Percentiles rank a stretch among this genome's conserved stretches.
Conservation (phyloP, 2,329 filamentous ascomycete species). For the Purpureocillium lavendulum region DNA sequence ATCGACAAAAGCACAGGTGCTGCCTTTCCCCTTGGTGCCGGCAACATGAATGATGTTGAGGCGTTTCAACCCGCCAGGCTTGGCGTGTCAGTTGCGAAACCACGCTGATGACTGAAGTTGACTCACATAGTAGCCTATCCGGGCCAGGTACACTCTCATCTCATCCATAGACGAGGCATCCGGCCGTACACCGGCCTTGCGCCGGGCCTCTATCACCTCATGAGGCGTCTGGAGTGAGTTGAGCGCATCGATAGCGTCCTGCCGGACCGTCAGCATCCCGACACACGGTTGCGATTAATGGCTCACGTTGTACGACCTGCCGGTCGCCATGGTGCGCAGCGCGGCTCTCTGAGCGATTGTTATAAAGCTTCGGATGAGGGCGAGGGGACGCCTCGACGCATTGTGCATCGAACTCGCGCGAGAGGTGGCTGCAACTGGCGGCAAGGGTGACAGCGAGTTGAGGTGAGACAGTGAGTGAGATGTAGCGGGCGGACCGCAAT, state of each 20-base stretch:
- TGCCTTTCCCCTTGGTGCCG: conserved; percentile 72
- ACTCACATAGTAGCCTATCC: conserved; percentile 63
- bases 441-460: neutral
- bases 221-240: conserved; percentile 90
- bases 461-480: neutral
- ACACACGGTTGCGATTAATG: neutral
- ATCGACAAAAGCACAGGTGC: conserved; percentile 59
- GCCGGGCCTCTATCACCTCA: conserved; percentile 68
- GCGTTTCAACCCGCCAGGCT: conserved; percentile 42
- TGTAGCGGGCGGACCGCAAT: too few relatives aligned
- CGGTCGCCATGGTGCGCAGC: conserved; percentile 17
- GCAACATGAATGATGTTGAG: conserved; percentile 63
- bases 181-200: conserved; percentile 62
- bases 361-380: conserved; percentile 11
- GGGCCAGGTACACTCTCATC: conserved; percentile 69
- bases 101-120: too few relatives aligned
- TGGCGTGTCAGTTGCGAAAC: neutral
- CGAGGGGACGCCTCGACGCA: conserved; percentile 18
- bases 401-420: conserved; percentile 20
- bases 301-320: conserved; percentile 26
- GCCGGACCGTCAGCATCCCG: neutral
- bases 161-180: conserved; percentile 65
- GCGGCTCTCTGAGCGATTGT: conserved; percentile 7
- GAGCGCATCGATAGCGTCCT: conserved; percentile 80
- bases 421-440: neutral